These are phyloP conservation scores for Acanthamoeba healyi DNA, from an alignment of 208 protist species.

Conservation along the genomic window DNA sequence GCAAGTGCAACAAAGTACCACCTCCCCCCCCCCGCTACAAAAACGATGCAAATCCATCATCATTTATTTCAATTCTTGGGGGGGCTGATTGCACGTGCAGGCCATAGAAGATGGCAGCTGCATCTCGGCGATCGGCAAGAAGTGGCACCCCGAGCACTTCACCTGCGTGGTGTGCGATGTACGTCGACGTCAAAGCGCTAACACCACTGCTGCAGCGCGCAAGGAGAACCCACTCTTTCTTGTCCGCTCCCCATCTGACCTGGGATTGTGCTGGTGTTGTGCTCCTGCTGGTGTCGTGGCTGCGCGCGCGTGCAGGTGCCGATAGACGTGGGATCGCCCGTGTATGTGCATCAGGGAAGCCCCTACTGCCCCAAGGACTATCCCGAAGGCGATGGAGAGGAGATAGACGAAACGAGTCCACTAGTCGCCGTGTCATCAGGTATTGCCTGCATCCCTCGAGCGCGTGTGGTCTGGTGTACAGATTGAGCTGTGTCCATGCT, in stretches of 20 bases:
- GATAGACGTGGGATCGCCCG: slow-evolving; percentile 9
- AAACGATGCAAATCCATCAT: not conserved
- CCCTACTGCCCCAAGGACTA: slow-evolving; percentile 35
- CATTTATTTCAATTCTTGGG: not conserved
- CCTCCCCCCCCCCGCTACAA: not conserved
- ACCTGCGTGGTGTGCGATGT: slow-evolving; percentile 10
- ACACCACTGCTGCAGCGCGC: too few relatives aligned
- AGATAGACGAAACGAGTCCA: not conserved
- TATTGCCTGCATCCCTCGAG: too few relatives aligned
- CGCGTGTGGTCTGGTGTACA: too few relatives aligned
- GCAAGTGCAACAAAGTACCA: not conserved
- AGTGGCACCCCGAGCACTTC: slow-evolving; percentile 51
- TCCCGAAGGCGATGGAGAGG: not conserved
- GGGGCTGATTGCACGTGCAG: too few relatives aligned
- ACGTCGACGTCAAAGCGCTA: too few relatives aligned
- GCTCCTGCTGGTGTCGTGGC: too few relatives aligned
- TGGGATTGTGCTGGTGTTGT: too few relatives aligned
- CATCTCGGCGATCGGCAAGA: slow-evolving; percentile 40
- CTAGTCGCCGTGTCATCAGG: too few relatives aligned
- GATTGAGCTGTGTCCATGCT: too few relatives aligned
- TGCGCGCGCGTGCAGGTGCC: not conserved
- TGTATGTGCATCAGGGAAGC: not conserved
- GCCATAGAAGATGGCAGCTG: slow-evolving; percentile 11
- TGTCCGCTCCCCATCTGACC: too few relatives aligned
- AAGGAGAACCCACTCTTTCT: too few relatives aligned